Evolutionary conservation across 495 filamentous ascomycete genomes (phyloP), one percentile per base, ranked within the genome.

Genomic region (Penicillium argentinense): DNA sequence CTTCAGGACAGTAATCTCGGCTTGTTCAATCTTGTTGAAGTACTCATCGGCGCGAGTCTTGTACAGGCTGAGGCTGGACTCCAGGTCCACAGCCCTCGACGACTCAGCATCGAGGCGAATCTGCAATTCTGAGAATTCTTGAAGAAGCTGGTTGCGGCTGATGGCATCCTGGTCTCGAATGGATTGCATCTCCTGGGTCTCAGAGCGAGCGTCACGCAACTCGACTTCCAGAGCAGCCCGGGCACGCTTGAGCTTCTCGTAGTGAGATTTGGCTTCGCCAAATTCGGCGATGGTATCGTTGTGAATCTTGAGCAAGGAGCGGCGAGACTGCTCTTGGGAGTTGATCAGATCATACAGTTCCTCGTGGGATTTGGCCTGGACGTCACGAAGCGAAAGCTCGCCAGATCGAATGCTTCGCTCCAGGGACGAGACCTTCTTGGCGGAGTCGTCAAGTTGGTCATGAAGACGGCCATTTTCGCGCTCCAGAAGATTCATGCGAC

Each of bases 11-110:
- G 91, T 84, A 51, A 97, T 92, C 62, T 98, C 93, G 12, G 93
- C 93, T 62, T 97, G 91, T 62, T 98, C 93, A 13, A 98, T 85
- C 68, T 96, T 97, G 74, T 80, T 89, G 72, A 97, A 98, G 57
- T 98, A 98, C 62, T 98, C 93, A 61, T 97, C 91, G 1, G 92
- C 87, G 21, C 93, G 85, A 33, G 81, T 82, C 79, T 96, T 97
- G 77, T 97, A 98, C 19, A 97, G 70, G 48, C 79, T 85, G 11
- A 97, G 75, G 59, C 85, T 95, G 9, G 91, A 87, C 12, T 81
- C 81, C 13, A 96, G 81, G 59, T 98, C 93, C 13, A 83, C 83
- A 26, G 88, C 78, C 67, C 88, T 90, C 2, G 90, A 95, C 2
- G 81, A 78, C 71, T 98, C 93, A 9, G 84, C 83, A 58, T 98